Conservation (phyloP, 2,329 filamentous ascomycete genomes). For the Zasmidium citrigriseum region DNA sequence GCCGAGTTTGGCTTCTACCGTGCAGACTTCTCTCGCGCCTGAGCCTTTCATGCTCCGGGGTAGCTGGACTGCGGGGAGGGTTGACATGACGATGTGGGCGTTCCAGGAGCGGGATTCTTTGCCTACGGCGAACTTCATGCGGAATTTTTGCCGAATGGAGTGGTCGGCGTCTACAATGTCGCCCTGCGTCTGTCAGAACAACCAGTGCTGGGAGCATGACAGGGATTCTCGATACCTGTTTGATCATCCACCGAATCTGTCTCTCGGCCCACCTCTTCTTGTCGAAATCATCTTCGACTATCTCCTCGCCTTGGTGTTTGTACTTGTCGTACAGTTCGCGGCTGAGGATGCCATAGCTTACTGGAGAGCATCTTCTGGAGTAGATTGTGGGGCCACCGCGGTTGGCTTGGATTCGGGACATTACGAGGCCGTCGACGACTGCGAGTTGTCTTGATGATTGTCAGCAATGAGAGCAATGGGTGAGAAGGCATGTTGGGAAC, state of each 20-base stretch:
- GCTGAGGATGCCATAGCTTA: conserved; percentile 11
- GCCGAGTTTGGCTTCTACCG: background rate
- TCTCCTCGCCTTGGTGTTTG: conserved; percentile 13
- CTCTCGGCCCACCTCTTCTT: conserved; percentile 17
- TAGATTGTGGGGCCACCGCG: conserved; percentile 2
- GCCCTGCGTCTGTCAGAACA: background rate
- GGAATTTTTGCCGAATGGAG: background rate
- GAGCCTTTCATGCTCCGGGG: no score
- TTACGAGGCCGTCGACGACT: conserved; percentile 15
- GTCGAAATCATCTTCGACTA: conserved; percentile 12
- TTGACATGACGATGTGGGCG: background rate
- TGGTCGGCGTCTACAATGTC: background rate
- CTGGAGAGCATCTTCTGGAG: conserved; percentile 8
- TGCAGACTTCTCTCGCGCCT: no score
- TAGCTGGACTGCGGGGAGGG: no score
- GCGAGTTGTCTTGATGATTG: conserved; percentile 1
- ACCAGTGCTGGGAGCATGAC: no score
- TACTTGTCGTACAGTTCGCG: conserved; percentile 9
- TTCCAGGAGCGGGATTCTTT: background rate
- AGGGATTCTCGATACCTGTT: conserved; percentile 2
- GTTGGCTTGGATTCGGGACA: conserved; percentile 8
- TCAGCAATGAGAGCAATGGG: no score
- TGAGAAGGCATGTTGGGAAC: no score
- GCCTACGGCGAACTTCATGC: background rate
- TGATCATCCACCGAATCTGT: conserved; percentile 22